Evolutionary conservation across 2,329 filamentous ascomycete genomes (phyloP).

Genomic region (Kalmusia sp.): DNA sequence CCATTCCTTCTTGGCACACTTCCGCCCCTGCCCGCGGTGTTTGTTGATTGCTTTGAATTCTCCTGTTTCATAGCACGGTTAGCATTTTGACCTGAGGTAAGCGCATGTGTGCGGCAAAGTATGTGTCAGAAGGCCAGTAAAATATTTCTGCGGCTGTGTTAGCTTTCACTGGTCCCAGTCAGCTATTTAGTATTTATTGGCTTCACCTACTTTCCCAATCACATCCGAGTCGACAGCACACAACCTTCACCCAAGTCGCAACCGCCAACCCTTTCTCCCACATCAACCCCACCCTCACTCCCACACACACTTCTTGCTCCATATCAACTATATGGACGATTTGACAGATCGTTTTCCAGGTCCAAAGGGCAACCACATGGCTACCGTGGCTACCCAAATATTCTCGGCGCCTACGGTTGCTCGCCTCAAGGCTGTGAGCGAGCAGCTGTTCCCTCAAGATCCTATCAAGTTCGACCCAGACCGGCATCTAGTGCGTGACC

Average conservation of each 20-base stretch:
- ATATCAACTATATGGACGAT: neutral
- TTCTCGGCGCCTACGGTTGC: neutral
- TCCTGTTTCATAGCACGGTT: slow-evolving; percentile 4
- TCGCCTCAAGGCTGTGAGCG: neutral
- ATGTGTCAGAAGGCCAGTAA: neutral
- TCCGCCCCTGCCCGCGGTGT: neutral
- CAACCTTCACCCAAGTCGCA: neutral
- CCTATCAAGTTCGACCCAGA: slow-evolving; percentile 59
- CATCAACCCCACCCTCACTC: neutral
- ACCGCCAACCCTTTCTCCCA: neutral
- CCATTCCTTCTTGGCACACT: neutral
- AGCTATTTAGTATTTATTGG: neutral
- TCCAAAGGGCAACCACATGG: neutral
- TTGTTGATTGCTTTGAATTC: neutral
- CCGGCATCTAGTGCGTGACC: slow-evolving; percentile 63
- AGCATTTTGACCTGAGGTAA: neutral
- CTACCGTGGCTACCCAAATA: neutral
- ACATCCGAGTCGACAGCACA: neutral
- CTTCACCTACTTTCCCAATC: neutral
- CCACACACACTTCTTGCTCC: neutral
- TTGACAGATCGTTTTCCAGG: neutral
- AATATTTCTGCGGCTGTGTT: neutral
- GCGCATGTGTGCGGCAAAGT: neutral
- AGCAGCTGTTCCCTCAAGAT: neutral
- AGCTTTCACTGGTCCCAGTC: neutral